Percentiles rank a stretch among this genome's conserved stretches.
phyloP scores from a whole-genome alignment of 169 alveolate species.

The Pseudocohnilembus persalinus region DNA sequence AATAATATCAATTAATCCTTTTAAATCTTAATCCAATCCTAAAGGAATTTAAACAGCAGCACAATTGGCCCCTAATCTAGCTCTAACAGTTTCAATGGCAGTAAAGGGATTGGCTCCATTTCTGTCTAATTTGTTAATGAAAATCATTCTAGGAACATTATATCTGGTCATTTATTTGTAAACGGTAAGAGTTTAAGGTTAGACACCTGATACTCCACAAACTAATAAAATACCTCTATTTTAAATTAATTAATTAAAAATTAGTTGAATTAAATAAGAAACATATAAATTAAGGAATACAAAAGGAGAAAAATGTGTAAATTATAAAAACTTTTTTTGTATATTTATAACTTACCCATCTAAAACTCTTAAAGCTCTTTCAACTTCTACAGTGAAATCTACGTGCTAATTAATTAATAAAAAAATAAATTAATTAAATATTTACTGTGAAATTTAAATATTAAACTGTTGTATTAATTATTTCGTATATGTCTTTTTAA shows the following conservation, averaged over 20 bases:
- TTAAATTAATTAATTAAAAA: no score
- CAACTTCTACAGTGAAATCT: constrained; percentile 98
- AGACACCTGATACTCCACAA: constrained; percentile 97
- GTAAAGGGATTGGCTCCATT: constrained; percentile 95
- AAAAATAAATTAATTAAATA: no score
- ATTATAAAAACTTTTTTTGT: no score
- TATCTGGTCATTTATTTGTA: constrained; percentile 95
- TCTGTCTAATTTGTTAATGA: constrained; percentile 95
- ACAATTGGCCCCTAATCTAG: constrained; percentile 85
- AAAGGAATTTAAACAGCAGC: constrained; percentile 89
- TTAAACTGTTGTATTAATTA: no score
- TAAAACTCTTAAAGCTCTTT: constrained; percentile 95
- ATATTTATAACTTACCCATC: no score
- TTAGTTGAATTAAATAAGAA: no score
- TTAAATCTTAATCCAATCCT: constrained; percentile 84
- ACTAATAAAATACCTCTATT: constrained; percentile 94
- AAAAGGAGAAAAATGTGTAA: no score
- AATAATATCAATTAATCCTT: constrained; percentile 92
- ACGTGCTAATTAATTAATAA: no score
- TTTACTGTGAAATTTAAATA: no score
- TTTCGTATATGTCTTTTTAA: no score
- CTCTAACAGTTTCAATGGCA: constrained; percentile 82
- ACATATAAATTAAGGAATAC: no score
- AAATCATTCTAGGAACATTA: constrained; percentile 92
- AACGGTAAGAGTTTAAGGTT: constrained; percentile 97